Conservation (phyloP, 768 basidiomycete species). For the Agrocybe pediades region DNA sequence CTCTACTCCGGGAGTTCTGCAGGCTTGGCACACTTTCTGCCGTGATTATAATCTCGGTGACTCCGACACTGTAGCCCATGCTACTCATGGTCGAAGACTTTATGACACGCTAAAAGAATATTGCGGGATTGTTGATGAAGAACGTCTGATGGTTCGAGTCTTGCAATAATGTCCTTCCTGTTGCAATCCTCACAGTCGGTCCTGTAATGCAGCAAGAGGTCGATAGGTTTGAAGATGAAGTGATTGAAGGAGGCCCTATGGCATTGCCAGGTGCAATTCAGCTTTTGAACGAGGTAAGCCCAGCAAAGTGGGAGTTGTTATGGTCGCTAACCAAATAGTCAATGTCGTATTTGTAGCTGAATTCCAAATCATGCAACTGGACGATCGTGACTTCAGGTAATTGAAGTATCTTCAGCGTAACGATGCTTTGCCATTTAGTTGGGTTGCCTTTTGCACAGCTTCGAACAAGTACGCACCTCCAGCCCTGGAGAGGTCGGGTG, state of each 20-base stretch:
- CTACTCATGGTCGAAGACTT: constrained; percentile 76
- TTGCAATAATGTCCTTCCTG: too few relatives aligned
- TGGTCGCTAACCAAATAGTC: constrained; percentile 25
- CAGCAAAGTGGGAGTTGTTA: not conserved
- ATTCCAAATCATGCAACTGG: constrained; percentile 49
- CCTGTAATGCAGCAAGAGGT: constrained; percentile 54
- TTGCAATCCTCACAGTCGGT: not conserved
- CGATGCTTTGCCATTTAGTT: not conserved
- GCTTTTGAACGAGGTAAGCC: constrained; percentile 54
- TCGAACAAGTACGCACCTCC: constrained; percentile 70
- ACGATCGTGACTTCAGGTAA: constrained; percentile 85
- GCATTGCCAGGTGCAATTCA: constrained; percentile 66
- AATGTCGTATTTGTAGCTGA: constrained; percentile 23
- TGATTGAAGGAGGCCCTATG: constrained; percentile 62
- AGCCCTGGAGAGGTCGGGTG: constrained; percentile 63
- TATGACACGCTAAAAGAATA: constrained; percentile 73
- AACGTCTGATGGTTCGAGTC: constrained; percentile 57
- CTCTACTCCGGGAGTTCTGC: constrained; percentile 81
- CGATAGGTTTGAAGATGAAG: constrained; percentile 76
- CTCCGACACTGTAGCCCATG: constrained; percentile 47
- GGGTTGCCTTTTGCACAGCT: constrained; percentile 41
- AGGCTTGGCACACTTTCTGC: constrained; percentile 75
- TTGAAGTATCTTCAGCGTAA: constrained; percentile 1
- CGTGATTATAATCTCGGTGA: constrained; percentile 60
- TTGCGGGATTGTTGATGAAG: constrained; percentile 63